Percentiles rank a stretch among this genome's conserved stretches.
phyloP scores from a whole-genome alignment of 1,284 basidiomycete genomes.

The Rhodotorula sp. region DNA sequence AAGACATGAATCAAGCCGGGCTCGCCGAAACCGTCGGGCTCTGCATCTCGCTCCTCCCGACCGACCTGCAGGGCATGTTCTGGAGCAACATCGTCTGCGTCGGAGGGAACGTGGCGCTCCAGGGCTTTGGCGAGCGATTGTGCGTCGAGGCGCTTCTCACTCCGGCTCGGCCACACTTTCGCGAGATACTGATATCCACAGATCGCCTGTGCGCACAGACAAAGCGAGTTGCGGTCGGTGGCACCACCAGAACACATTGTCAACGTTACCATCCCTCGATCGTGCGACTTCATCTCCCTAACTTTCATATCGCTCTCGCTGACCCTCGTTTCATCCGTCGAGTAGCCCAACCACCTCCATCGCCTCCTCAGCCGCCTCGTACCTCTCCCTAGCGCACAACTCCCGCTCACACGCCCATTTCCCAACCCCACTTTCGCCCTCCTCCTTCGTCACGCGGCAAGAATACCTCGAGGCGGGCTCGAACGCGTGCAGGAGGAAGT shows the following conservation, averaged over 20 bases:
- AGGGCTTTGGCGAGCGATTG: slow-evolving; percentile 73
- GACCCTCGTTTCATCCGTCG: not conserved
- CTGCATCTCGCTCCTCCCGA: slow-evolving; percentile 69
- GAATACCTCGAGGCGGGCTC: slow-evolving; percentile 81
- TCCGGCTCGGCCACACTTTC: not conserved
- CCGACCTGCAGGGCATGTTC: slow-evolving; percentile 81
- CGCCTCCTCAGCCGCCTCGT: slow-evolving; percentile 65
- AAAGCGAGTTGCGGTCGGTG: slow-evolving; percentile 67
- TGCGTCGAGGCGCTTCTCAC: slow-evolving; percentile 43
- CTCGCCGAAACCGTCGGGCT: slow-evolving; percentile 70
- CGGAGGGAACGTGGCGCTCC: slow-evolving; percentile 75
- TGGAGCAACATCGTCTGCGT: slow-evolving; percentile 89
- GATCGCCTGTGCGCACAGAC: slow-evolving; percentile 45
- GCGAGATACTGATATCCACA: slow-evolving; percentile 50
- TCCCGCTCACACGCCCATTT: slow-evolving; percentile 55
- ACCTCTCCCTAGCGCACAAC: slow-evolving; percentile 59
- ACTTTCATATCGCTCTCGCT: not conserved
- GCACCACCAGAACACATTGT: slow-evolving; percentile 75
- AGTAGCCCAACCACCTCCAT: slow-evolving; percentile 20
- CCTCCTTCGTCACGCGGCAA: slow-evolving; percentile 61
- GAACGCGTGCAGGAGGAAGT: slow-evolving; percentile 67
- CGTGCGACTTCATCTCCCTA: slow-evolving; percentile 57
- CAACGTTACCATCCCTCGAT: slow-evolving; percentile 64
- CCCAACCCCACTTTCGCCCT: slow-evolving; percentile 54
- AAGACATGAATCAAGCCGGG: slow-evolving; percentile 79